phyloP scores from a whole-genome alignment of 116 monocot species.

The Posidonia oceanica region DNA sequence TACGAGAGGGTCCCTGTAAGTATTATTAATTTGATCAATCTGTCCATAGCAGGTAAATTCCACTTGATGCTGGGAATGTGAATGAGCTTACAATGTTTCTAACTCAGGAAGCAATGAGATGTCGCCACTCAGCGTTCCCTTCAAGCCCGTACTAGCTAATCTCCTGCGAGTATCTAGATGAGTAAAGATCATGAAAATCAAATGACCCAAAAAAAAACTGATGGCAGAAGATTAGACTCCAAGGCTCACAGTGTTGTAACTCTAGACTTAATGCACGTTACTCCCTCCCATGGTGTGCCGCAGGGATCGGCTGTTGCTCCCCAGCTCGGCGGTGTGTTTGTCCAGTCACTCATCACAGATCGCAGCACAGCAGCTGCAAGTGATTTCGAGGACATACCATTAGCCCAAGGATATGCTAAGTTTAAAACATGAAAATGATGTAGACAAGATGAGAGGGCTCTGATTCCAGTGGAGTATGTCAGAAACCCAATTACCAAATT shows the following conservation, averaged over 20 bases:
- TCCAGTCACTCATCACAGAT: constrained; percentile 36
- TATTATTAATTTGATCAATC: not conserved
- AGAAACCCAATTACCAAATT: too few species aligned
- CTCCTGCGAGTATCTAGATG: constrained; percentile 22
- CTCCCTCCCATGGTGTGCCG: constrained; percentile 32
- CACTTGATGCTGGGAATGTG: not conserved
- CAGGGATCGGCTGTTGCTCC: constrained; percentile 48
- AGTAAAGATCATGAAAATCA: not conserved
- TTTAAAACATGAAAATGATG: too few species aligned
- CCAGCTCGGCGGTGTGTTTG: constrained; percentile 63
- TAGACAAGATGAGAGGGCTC: too few species aligned
- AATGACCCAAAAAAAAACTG: not conserved
- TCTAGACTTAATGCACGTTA: constrained; percentile 22
- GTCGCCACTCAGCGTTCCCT: constrained; percentile 48
- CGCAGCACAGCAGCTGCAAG: constrained; percentile 40
- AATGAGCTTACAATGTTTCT: constrained; percentile 37
- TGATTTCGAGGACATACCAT: not conserved
- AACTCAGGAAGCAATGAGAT: constrained; percentile 45
- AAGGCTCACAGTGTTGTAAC: constrained; percentile 25
- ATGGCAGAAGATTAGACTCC: not conserved
- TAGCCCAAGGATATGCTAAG: too few species aligned
- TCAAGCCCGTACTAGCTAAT: constrained; percentile 44
- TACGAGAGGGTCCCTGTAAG: constrained; percentile 48
- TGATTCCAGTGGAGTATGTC: too few species aligned
- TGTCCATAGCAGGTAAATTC: not conserved